phyloP scores from a whole-genome alignment of 371 early-diverging fungal species.

The Dinochytrium kinnereticum region DNA sequence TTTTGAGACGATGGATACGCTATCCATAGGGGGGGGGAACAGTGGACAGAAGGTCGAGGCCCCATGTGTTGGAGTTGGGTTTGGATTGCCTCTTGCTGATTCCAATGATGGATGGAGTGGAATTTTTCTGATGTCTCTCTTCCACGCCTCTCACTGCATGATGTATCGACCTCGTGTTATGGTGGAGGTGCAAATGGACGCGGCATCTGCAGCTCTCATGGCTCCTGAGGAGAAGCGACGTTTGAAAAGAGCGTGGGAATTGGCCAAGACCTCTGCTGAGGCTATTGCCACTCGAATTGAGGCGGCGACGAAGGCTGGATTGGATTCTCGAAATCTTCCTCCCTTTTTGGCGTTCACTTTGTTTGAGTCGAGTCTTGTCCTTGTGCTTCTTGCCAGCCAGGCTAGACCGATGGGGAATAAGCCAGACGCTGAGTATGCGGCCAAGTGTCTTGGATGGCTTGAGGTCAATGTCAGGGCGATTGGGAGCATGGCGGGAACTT shows the following conservation, averaged over 20 bases:
- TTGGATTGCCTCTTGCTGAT: neutral
- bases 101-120: neutral
- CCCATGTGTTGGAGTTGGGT: neutral
- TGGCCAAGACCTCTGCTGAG: slow-evolving; percentile 8
- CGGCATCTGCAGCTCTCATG: neutral
- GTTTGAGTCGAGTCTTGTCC: slow-evolving; percentile 10
- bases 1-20: slow-evolving; percentile 3
- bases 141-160: slow-evolving; percentile 16
- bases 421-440: slow-evolving; percentile 7
- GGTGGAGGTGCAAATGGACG: neutral
- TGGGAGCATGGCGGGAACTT: neutral
- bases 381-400: slow-evolving; percentile 4
- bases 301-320: neutral
- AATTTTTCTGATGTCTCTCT: slow-evolving; percentile 7
- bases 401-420: neutral
- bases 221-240: slow-evolving; percentile 4
- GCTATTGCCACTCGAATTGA: slow-evolving; percentile 9
- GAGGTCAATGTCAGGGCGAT: neutral
- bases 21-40: too few relatives aligned
- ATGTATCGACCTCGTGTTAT: slow-evolving; percentile 15
- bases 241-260: neutral
- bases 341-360: slow-evolving; percentile 9
- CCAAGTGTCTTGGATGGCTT: neutral
- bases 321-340: neutral
- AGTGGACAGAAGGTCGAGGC: too few relatives aligned